Evolutionary conservation across 2,329 filamentous ascomycete genomes (phyloP).

Genomic region (Exophiala sideris): DNA sequence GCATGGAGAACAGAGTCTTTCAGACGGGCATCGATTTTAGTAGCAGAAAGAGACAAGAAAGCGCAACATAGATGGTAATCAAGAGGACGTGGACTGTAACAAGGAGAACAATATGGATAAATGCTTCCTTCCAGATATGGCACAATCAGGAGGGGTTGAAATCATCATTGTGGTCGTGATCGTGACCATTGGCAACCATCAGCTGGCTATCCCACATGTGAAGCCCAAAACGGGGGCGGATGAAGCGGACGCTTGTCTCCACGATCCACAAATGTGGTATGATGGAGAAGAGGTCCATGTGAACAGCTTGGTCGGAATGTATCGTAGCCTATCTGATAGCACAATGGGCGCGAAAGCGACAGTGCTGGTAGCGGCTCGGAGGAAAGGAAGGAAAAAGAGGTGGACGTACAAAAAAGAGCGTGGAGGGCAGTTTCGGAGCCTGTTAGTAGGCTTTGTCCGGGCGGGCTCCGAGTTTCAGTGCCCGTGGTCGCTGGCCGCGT

Average conservation of each 20-base stretch:
- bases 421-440: not conserved
- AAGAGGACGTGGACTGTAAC: not conserved
- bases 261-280: not conserved
- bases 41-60: constrained; percentile 8
- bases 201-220: constrained; percentile 2
- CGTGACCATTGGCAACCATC: not conserved
- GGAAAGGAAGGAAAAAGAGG: constrained; percentile 24
- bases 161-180: not conserved
- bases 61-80: not conserved
- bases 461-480: too few relatives aligned
- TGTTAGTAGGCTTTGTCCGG: not conserved
- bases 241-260: constrained; percentile 6
- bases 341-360: constrained; percentile 3
- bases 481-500: too few relatives aligned
- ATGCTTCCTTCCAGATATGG: constrained; percentile 4
- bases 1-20: constrained; percentile 53
- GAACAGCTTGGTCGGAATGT: constrained; percentile 3
- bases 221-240: constrained; percentile 3
- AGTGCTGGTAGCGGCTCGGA: constrained; percentile 20
- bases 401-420: constrained; percentile 17
- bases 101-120: constrained; percentile 9
- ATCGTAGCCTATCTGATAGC: not conserved
- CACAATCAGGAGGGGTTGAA: constrained; percentile 16
- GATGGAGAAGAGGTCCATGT: not conserved
- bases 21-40: constrained; percentile 14